Percentiles rank a stretch among this genome's conserved stretches.
Evolutionary conservation across 1,284 basidiomycete genomes (phyloP).

Genomic region (Paramarasmius palmivorus): DNA sequence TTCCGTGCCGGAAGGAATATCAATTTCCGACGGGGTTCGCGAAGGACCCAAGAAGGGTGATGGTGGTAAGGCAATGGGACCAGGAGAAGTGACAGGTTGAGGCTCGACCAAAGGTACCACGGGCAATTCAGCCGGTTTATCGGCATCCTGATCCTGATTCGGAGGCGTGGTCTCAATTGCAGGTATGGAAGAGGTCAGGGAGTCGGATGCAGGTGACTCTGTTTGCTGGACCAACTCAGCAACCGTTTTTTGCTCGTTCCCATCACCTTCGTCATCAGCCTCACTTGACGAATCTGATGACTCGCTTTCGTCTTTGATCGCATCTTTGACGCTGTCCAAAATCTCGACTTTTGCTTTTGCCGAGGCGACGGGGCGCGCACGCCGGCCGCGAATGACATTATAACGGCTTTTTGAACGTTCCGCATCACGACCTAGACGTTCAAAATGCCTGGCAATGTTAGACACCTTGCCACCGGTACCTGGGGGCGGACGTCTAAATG

Average conservation of each 20-base stretch:
- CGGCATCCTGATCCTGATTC: constrained; percentile 15
- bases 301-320: constrained; percentile 86
- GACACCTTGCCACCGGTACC: constrained; percentile 65
- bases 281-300: constrained; percentile 79
- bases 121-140: background rate
- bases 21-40: constrained; percentile 51
- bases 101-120: constrained; percentile 11
- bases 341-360: constrained; percentile 90
- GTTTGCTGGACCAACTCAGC: constrained; percentile 16
- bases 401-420: constrained; percentile 72
- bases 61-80: constrained; percentile 44
- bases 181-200: constrained; percentile 24
- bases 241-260: constrained; percentile 46
- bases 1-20: constrained; percentile 56
- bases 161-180: constrained; percentile 25
- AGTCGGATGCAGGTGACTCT: constrained; percentile 35
- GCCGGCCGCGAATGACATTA: constrained; percentile 80
- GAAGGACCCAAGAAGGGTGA: constrained; percentile 48
- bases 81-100: constrained; percentile 29
- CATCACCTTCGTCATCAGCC: constrained; percentile 86
- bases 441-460: constrained; percentile 77
- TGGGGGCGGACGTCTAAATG: constrained; percentile 51
- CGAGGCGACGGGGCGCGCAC: constrained; percentile 91
- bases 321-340: constrained; percentile 90
- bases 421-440: constrained; percentile 66